Percentiles rank a stretch among this genome's conserved stretches.
Conservation (phyloP, 192 early-diverging fungal species). For the Coemansia sp. region DNA sequence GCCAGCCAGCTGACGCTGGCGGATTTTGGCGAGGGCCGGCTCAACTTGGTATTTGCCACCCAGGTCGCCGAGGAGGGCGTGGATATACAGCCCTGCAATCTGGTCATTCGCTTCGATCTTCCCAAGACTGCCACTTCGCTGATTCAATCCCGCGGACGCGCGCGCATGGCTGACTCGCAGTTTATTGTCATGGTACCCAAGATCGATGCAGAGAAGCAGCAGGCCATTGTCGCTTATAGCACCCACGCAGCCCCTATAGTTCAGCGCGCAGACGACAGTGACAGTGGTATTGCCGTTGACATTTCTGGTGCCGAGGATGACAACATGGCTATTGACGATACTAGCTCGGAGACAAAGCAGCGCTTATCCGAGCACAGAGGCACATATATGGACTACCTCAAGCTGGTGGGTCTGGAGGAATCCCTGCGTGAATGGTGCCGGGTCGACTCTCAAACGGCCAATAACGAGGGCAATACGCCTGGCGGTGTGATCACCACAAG, state of each 20-base stretch:
- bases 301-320: not conserved
- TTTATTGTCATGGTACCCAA: constrained; percentile 69
- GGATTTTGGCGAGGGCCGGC: constrained; percentile 58
- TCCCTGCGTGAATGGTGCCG: constrained; percentile 61
- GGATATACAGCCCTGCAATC: constrained; percentile 87
- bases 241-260: not conserved
- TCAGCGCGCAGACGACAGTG: not conserved
- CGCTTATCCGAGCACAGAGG: constrained; percentile 13
- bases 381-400: constrained; percentile 36
- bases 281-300: not conserved
- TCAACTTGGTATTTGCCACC: constrained; percentile 84
- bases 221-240: not conserved
- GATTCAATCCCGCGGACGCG: constrained; percentile 89
- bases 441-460: not conserved
- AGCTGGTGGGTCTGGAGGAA: constrained; percentile 50
- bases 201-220: constrained; percentile 7
- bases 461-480: not conserved
- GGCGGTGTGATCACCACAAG: constrained; percentile 15
- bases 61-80: constrained; percentile 94
- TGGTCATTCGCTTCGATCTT: constrained; percentile 81
- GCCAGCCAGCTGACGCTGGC: constrained; percentile 50
- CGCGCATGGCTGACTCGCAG: constrained; percentile 62
- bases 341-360: not conserved
- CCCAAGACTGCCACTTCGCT: constrained; percentile 66
- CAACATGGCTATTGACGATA: not conserved